Percentiles rank a stretch among this genome's conserved stretches.
These are phyloP conservation scores for Amanita jacksonii DNA, from an alignment of 768 basidiomycete species.

Conservation along the genomic window DNA sequence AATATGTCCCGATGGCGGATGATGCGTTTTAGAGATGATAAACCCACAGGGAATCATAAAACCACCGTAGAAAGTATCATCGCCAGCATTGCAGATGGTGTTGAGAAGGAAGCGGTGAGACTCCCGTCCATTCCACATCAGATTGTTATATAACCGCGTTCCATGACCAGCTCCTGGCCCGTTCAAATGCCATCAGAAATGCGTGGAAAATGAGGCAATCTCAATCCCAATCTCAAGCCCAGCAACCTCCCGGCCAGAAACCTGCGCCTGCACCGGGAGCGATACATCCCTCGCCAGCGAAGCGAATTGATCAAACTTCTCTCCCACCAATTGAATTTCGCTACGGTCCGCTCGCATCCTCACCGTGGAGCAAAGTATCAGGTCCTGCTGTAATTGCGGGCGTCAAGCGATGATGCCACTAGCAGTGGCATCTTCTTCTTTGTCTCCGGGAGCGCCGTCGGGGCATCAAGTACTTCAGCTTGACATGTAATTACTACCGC, in stretches of 20 bases:
- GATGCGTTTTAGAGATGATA: slow-evolving; percentile 93
- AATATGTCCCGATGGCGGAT: slow-evolving; percentile 64
- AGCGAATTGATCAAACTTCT: slow-evolving; percentile 13
- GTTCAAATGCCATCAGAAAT: slow-evolving; percentile 52
- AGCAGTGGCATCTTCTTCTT: no score
- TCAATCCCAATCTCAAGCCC: slow-evolving; percentile 20
- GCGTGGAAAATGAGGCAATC: slow-evolving; percentile 66
- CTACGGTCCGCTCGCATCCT: slow-evolving; percentile 57
- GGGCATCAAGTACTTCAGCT: no score
- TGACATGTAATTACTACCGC: no score
- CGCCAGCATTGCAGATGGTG: slow-evolving; percentile 86
- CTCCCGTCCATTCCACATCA: slow-evolving; percentile 8
- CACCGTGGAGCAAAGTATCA: slow-evolving; percentile 66
- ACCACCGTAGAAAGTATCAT: slow-evolving; percentile 83
- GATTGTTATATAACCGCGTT: neutral
- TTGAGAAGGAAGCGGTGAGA: slow-evolving; percentile 77
- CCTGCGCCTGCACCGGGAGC: slow-evolving; percentile 17
- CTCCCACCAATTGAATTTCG: slow-evolving; percentile 30
- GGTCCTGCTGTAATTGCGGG: slow-evolving; percentile 55
- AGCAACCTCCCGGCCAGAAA: slow-evolving; percentile 14
- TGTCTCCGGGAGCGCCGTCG: no score
- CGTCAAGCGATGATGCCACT: slow-evolving; percentile 47
- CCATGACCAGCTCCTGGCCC: slow-evolving; percentile 49
- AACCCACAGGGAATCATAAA: slow-evolving; percentile 84
- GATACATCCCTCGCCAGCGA: slow-evolving; percentile 14